A percentile compares a stretch with the other conserved stretches of the same genome.
Evolutionary conservation across 192 early-diverging fungal species (phyloP).

Genomic region (Rhizoclosmatium globosum): DNA sequence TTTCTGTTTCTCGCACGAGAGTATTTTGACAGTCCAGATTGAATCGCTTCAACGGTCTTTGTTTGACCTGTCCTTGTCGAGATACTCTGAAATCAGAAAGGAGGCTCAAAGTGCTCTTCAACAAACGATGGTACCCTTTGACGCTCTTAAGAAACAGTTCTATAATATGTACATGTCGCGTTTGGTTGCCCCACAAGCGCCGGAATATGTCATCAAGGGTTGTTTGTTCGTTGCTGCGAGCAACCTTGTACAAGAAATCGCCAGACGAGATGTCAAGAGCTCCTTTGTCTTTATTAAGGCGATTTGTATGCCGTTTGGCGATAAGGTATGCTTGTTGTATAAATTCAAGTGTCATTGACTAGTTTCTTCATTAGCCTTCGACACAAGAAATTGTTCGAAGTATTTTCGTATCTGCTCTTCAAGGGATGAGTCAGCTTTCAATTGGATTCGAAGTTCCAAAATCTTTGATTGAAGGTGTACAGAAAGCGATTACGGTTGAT

Average conservation of each 20-base stretch:
- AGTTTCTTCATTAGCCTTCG: constrained; percentile 51
- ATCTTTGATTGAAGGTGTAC: neutral
- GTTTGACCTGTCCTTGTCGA: constrained; percentile 57
- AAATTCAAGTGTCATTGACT: neutral
- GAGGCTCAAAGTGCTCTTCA: constrained; percentile 37
- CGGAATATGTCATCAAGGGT: constrained; percentile 71
- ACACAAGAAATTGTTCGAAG: constrained; percentile 73
- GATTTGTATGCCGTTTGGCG: constrained; percentile 67
- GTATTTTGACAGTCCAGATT: constrained; percentile 14
- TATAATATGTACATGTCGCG: constrained; percentile 21
- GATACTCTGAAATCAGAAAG: constrained; percentile 50
- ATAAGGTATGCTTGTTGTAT: constrained; percentile 54
- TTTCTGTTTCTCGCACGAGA: constrained; percentile 10
- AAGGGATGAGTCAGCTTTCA: constrained; percentile 44
- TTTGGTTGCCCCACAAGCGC: constrained; percentile 46
- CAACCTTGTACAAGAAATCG: constrained; percentile 56
- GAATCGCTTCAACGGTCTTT: constrained; percentile 3
- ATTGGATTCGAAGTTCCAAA: constrained; percentile 4
- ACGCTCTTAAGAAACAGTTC: constrained; percentile 50
- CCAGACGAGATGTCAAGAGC: constrained; percentile 66
- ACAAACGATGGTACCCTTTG: constrained; percentile 47
- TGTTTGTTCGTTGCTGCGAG: constrained; percentile 60
- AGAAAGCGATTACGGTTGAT: neutral
- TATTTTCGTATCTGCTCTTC: constrained; percentile 67
- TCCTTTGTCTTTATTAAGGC: constrained; percentile 60